Base-by-base conservation (phyloP, 345 rosid species). In the Kandelia obovata region DNA sequence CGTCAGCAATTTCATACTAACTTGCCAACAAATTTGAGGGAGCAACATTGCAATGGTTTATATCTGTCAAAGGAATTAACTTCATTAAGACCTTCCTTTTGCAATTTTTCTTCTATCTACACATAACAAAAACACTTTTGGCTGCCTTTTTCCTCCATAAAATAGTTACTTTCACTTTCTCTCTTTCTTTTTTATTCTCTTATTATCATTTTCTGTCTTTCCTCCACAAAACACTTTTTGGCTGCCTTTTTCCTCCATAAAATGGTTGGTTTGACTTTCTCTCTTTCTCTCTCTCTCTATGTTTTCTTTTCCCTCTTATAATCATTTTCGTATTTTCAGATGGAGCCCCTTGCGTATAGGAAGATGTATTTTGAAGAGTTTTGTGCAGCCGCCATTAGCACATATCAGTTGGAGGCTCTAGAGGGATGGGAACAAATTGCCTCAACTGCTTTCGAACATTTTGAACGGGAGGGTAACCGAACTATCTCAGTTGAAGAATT, bases 341-440 rank as follows among this genome's bases (percentile, higher is more conserved):
- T 95, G 96, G 93, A 90, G 62, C 81, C 86, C 16, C 86, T 95
- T 30, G 70, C 83, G 5, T 81, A 90, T 66, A 86, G 82, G 75
- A 85, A 81, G 71, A 85, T 95, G 82, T 78, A 83, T 64, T 90
- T 90, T 21, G 92, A 95, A 21, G 99, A 95, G 78, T 95, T 95
- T 79, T 95, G 96, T 75, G 97, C 97, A 4, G 99, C 97, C 58
- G 85, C 98, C 27, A 83, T 87, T 70, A 92, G 96, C 28, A 77
- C 82, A 27, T 80, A 95, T 80, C 98, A 92, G 73, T 88, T 92
- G 2, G 99, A 92, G 83, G 99, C 91, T 25, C 85, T 78, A 27
- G 92, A 88, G 68, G 87, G 79, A 67, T 95, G 99, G 99, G 99
- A 92, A 65, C 83, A 78, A 60, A 82, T 90, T 61, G 94, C 91